phyloP scores from a whole-genome alignment of 805 yeast species.

The Myxozyma geophila region DNA sequence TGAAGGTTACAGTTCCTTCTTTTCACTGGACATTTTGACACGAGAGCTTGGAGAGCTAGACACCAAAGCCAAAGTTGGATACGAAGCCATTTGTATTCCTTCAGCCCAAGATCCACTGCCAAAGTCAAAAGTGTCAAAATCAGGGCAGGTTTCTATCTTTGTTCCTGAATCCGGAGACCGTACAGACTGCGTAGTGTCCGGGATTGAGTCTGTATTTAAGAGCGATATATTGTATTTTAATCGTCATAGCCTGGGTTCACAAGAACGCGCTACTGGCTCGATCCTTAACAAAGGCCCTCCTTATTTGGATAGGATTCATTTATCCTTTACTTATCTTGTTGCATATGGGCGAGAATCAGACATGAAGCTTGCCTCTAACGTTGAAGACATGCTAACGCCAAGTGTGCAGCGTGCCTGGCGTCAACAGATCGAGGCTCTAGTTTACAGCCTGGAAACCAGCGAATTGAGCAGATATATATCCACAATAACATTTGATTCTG shows the following conservation, averaged over 20 bases:
- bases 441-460: conserved; percentile 6
- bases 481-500: conserved; percentile 25
- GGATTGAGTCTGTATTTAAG: conserved; percentile 13
- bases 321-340: conserved; percentile 31
- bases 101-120: conserved; percentile 4
- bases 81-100: conserved; percentile 4
- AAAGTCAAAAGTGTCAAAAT: background rate
- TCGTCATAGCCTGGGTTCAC: conserved; percentile 20
- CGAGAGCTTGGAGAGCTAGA: background rate
- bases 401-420: conserved; percentile 11
- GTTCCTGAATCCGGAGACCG: background rate
- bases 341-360: conserved; percentile 3
- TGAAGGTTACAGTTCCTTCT: background rate
- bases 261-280: conserved; percentile 7
- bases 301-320: conserved; percentile 24
- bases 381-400: background rate
- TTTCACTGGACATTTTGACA: background rate
- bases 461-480: conserved; percentile 8
- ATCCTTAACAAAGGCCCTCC: conserved; percentile 9
- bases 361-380: background rate
- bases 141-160: background rate
- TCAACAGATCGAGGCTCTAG: conserved; percentile 3
- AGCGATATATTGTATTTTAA: conserved; percentile 27
- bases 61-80: background rate
- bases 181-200: conserved; percentile 3